Conservation (phyloP, 306 rosid species). For the Prunus mira region DNA sequence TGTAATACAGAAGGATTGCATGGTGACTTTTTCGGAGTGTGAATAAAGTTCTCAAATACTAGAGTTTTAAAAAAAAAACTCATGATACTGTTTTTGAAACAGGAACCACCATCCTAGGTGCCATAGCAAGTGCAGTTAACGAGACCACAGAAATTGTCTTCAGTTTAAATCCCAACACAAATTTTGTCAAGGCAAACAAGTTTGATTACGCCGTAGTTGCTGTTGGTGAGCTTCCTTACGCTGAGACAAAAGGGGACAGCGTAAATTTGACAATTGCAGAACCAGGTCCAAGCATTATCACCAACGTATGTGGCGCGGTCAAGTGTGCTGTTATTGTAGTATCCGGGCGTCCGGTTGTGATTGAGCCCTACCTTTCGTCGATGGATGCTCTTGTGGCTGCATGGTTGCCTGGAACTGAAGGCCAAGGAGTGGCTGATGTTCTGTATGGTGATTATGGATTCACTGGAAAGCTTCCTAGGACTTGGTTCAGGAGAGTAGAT, state of each 20-base stretch:
- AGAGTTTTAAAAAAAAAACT: too few relatives aligned
- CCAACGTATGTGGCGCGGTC: constrained; percentile 15
- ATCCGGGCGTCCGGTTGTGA: constrained; percentile 83
- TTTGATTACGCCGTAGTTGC: not conserved
- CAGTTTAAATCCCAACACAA: not conserved
- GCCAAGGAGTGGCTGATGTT: constrained; percentile 21
- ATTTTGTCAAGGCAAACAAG: not conserved
- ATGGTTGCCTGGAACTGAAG: constrained; percentile 67
- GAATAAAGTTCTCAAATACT: too few relatives aligned
- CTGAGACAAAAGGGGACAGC: not conserved
- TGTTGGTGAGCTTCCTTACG: not conserved
- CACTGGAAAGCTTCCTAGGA: constrained; percentile 18
- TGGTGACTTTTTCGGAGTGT: too few relatives aligned
- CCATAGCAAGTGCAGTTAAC: not conserved
- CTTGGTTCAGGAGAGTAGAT: constrained; percentile 15
- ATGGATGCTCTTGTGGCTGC: constrained; percentile 83
- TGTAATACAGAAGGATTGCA: too few relatives aligned
- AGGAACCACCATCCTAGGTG: not conserved
- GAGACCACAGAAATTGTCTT: not conserved
- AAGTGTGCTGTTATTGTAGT: constrained; percentile 61
- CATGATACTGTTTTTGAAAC: not conserved
- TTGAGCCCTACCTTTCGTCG: constrained; percentile 58
- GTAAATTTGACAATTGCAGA: not conserved
- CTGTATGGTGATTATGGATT: constrained; percentile 73
- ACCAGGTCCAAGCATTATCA: not conserved